Conservation (phyloP, 345 rosid species). For the Heritiera littoralis region DNA sequence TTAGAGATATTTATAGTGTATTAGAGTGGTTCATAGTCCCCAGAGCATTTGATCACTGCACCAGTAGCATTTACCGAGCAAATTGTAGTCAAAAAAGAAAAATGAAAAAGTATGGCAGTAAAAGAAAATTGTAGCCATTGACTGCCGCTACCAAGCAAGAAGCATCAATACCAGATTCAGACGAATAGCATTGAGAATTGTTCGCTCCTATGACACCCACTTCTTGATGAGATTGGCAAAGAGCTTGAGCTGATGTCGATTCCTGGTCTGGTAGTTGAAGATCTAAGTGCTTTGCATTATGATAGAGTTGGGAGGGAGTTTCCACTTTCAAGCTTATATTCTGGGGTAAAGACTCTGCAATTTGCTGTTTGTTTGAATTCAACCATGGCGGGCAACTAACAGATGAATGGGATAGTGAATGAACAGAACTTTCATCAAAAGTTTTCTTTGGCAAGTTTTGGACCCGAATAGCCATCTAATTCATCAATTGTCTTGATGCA, state of each 20-base stretch:
- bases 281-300: constrained; percentile 42
- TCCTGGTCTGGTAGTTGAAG: constrained; percentile 60
- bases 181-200: constrained; percentile 6
- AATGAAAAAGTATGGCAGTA: not conserved
- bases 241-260: constrained; percentile 58
- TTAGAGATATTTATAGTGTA: not conserved
- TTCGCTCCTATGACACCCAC: constrained; percentile 25
- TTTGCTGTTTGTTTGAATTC: constrained; percentile 33
- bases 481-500: constrained; percentile 2
- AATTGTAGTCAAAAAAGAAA: not conserved
- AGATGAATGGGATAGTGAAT: constrained; percentile 35
- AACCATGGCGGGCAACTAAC: constrained; percentile 48
- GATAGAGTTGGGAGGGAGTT: constrained; percentile 37
- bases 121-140: not conserved
- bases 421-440: constrained; percentile 28
- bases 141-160: not conserved
- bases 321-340: constrained; percentile 50
- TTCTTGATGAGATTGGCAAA: constrained; percentile 60
- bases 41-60: not conserved
- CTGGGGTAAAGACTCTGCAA: constrained; percentile 36
- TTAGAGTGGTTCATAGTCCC: not conserved
- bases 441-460: constrained; percentile 45
- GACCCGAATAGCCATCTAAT: constrained; percentile 34
- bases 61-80: too few relatives aligned
- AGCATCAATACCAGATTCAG: constrained; percentile 21